Base-by-base conservation (phyloP, 306 rosid genomes). In the Erythrophleum fordii region DNA sequence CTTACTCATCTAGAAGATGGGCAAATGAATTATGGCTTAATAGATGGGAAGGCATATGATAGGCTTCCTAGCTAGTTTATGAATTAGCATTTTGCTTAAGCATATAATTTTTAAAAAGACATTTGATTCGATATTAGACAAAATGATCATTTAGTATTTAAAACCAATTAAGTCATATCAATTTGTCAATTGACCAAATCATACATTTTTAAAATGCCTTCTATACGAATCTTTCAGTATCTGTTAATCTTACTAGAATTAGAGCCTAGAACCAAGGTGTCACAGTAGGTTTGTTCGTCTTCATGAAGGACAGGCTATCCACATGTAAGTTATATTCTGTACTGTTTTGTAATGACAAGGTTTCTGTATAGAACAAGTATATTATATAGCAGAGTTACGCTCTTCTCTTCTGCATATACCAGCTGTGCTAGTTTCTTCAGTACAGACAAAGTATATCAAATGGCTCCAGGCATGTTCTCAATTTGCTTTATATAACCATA, bases 171-270 rank as follows among this genome's bases (percentile, higher is more conserved):
- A 46, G 73, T 80, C 68, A 72, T 35, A 72, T 48, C 77, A 79
- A 68, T 23, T 25, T 48, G 69, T 66, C 46, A 72, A 72, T 46
- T 46, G 88, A 85, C 74, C 72, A 65, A 65, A 80, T 80, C 22
- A 16, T 56, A 23, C 28, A 46, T 72, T 66, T 77, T 81, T 61
- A 68, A 39, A 81, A 62, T 76, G 26, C 65, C 29, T 39, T 85
- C 53, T 58, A 71, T 53, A 81, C 77, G 85, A 85, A 85, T 82
- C 72, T 76, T 67, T 62, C 58, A 39, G 41, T 79, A 65, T 46
- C 35, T 60, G 44, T 55, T 16, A 28, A 74, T 48, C 49, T 52
- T 34, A 75, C 75, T 69, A 74, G 52, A 75, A 26, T 60, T 17
- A 79, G 58, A 45, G 3, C 52, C 42, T 6, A 26, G 7, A 31